Conservation (phyloP, 495 filamentous ascomycete species). For the Hyaloscypha hepaticicola region DNA sequence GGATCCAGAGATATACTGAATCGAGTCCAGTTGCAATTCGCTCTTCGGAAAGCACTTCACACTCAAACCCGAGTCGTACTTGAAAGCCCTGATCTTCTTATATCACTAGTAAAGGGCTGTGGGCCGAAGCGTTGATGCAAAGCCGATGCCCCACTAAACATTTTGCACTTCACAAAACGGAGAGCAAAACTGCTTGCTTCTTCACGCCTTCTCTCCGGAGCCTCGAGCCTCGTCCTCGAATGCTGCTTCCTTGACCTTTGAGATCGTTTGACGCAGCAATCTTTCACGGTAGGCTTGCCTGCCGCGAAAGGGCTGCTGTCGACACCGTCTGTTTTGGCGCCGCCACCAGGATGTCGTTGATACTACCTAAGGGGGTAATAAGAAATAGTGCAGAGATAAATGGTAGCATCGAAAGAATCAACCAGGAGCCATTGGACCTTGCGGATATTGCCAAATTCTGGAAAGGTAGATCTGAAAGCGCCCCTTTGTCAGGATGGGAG, state of each 20-base stretch:
- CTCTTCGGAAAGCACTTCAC: neutral
- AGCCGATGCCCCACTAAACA: neutral
- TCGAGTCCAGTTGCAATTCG: neutral
- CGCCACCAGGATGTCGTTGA: slow-evolving; percentile 33
- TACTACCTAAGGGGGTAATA: slow-evolving; percentile 48
- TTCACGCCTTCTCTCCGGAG: neutral
- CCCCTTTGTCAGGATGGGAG: slow-evolving; percentile 5
- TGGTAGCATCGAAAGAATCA: slow-evolving; percentile 46
- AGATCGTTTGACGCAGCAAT: slow-evolving; percentile 24
- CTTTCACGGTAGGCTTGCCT: slow-evolving; percentile 34
- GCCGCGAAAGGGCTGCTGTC: slow-evolving; percentile 31
- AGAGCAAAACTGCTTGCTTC: neutral
- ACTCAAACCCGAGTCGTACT: neutral
- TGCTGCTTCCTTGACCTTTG: slow-evolving; percentile 11
- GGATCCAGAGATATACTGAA: neutral
- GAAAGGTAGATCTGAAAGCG: slow-evolving; percentile 41
- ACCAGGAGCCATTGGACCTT: slow-evolving; percentile 38
- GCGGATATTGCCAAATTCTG: slow-evolving; percentile 50
- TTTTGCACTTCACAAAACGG: neutral
- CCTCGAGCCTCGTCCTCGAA: slow-evolving; percentile 2
- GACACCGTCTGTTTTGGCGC: slow-evolving; percentile 8
- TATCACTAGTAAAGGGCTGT: neutral
- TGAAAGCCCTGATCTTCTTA: neutral
- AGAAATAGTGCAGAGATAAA: slow-evolving; percentile 45
- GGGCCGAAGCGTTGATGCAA: neutral